Percentiles rank a stretch among this genome's conserved stretches.
Conservation (phyloP, 2,329 filamentous ascomycete genomes). For the Talaromyces sp. region DNA sequence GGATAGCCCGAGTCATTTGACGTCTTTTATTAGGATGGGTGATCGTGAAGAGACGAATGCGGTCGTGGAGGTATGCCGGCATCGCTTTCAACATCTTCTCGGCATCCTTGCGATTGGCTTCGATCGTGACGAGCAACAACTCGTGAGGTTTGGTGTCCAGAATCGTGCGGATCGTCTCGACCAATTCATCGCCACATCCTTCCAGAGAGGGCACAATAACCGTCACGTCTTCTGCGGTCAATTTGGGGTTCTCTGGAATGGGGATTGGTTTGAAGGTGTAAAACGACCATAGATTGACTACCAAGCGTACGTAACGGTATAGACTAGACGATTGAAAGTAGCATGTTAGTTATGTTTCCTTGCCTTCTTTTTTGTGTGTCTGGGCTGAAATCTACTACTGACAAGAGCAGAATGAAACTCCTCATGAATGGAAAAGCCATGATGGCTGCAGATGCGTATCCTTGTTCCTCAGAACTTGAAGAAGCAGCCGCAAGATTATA, state of each 20-base stretch:
- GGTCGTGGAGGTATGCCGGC: constrained; percentile 57
- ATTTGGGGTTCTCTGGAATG: constrained; percentile 75
- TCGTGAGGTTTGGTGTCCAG: constrained; percentile 59
- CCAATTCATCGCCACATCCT: constrained; percentile 78
- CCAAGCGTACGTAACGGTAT: constrained; percentile 80
- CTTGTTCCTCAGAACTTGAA: neutral
- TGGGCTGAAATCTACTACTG: constrained; percentile 25
- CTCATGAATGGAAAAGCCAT: constrained; percentile 43
- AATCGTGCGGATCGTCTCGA: constrained; percentile 67
- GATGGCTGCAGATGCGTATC: constrained; percentile 17
- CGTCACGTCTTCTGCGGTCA: constrained; percentile 80
- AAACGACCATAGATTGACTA: constrained; percentile 82
- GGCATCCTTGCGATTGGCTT: constrained; percentile 70
- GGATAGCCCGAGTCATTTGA: constrained; percentile 88
- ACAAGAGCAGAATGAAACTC: constrained; percentile 45
- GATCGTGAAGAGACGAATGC: constrained; percentile 72
- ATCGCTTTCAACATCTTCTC: constrained; percentile 58
- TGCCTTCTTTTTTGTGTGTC: constrained; percentile 1
- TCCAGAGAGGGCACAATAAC: constrained; percentile 93
- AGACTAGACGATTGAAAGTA: constrained; percentile 55
- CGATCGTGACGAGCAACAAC: constrained; percentile 83
- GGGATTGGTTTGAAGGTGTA: constrained; percentile 84
- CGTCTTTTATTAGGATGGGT: constrained; percentile 91
- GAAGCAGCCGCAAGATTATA: constrained; percentile 18
- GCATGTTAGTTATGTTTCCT: constrained; percentile 3